Percentiles rank a stretch among this genome's conserved stretches.
These are phyloP conservation scores for Pythium folliculosum DNA, from an alignment of 352 stramenopile species.

Conservation along the genomic window DNA sequence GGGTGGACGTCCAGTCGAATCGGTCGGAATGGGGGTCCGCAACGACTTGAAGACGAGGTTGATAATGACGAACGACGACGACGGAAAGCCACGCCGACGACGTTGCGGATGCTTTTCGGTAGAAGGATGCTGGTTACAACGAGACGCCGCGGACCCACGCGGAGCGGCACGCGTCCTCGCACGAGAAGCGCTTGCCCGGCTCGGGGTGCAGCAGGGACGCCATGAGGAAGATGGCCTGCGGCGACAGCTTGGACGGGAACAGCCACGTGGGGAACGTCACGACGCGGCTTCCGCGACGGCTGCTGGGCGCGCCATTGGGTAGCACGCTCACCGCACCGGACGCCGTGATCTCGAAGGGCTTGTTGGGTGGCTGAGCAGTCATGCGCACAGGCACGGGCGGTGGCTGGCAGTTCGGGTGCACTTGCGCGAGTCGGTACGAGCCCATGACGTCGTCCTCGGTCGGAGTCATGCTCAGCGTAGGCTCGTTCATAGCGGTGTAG, in stretches of 20 bases:
- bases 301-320: conserved; percentile 27
- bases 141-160: conserved; percentile 54
- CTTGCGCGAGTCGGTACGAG: conserved; percentile 25
- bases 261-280: conserved; percentile 84
- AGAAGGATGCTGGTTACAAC: conserved; percentile 1
- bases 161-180: conserved; percentile 82
- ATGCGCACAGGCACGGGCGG: conserved; percentile 9
- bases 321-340: conserved; percentile 22
- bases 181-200: conserved; percentile 73
- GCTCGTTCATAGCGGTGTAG: conserved; percentile 7
- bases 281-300: conserved; percentile 39
- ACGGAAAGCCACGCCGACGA: no score
- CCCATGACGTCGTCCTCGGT: conserved; percentile 16
- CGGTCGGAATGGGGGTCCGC: neutral
- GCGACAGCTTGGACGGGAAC: conserved; percentile 76
- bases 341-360: conserved; percentile 20
- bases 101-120: no score
- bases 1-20: neutral
- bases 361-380: conserved; percentile 17
- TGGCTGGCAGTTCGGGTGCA: conserved; percentile 28
- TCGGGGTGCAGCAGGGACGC: conserved; percentile 84
- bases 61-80: conserved; percentile 1
- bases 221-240: conserved; percentile 66
- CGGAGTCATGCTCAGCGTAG: conserved; percentile 13
- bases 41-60: neutral